Base-by-base conservation (phyloP, 805 yeast genomes). In the Candida anglica region DNA sequence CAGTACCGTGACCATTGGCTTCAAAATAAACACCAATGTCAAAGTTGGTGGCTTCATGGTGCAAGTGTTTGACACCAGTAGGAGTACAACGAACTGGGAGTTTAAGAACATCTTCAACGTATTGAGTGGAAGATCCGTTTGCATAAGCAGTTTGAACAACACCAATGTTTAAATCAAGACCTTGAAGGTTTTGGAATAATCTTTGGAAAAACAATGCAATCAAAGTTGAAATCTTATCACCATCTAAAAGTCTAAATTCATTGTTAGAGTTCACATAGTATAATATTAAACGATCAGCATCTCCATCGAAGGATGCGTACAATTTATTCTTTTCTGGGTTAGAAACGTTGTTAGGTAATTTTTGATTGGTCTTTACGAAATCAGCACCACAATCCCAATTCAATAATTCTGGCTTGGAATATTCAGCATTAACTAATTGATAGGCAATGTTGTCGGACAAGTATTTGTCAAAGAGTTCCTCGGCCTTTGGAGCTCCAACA, bases 1-100 rank as follows among this genome's bases (percentile, higher is more conserved):
- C 95, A 0, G 98, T 93, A 10, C 98, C 98, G 54, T 93, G 98
- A n/a, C 98, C 98, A 55, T 93, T 93, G 34, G 98, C 98, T 65
- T 93, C 98, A 49, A 93, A 93, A 61, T 93, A 93, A 11, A 93
- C 80, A 17, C 98, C 98, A 41, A 91, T 73, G 50, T 88, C 98
- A 52, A 75, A 93, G 27, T 77, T 71, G 39, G 73, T 77, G 1
- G 95, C 93, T 32, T 88, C 95, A 52, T 91, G 97, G 56, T 93
- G 98, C 43, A 93, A 67, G 62, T 93, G 95, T 60, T 93, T 93
- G 22, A 93, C 98, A 25, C 98, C 98, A 2, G 98, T 93, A 27
- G 95, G 82, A 0, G 98, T 86, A 57, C 91, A 86, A 1, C 77
- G 76, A 4, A 87, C 96, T 1, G 96, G 95, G 10, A 86, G 60